phyloP scores from a whole-genome alignment of 495 filamentous ascomycete species.

The Cetradonia linearis region DNA sequence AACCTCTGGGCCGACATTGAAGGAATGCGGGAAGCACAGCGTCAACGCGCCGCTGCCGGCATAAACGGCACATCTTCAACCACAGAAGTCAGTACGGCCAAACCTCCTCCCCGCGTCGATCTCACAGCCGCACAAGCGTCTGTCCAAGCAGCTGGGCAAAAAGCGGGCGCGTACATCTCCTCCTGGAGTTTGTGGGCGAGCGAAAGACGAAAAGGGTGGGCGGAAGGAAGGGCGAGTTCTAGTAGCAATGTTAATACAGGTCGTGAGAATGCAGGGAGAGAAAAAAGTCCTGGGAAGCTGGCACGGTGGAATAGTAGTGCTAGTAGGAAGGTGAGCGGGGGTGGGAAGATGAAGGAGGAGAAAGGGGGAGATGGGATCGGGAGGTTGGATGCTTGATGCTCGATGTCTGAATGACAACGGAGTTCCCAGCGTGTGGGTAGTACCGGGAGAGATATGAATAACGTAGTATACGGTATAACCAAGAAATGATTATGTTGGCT shows the following conservation, averaged over 20 bases:
- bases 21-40: constrained; percentile 71
- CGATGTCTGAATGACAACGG: background rate
- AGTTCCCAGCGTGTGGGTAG: too few species aligned
- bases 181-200: constrained; percentile 94
- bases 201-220: constrained; percentile 67
- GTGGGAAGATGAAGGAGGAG: constrained; percentile 21
- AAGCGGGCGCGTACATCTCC: constrained; percentile 78
- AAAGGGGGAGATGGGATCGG: constrained; percentile 26
- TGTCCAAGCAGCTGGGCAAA: constrained; percentile 54
- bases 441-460: background rate
- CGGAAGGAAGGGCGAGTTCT: constrained; percentile 28
- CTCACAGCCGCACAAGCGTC: constrained; percentile 56
- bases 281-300: constrained; percentile 13
- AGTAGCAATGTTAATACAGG: background rate
- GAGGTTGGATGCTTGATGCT: constrained; percentile 22
- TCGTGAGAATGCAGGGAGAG: constrained; percentile 9
- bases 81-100: constrained; percentile 26
- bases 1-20: constrained; percentile 86
- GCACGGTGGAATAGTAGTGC: constrained; percentile 15
- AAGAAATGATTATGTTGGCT: background rate
- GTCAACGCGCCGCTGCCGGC: constrained; percentile 45
- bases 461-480: background rate
- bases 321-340: constrained; percentile 10
- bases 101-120: constrained; percentile 35
- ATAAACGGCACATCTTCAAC: constrained; percentile 4